Percentiles rank a stretch among this genome's conserved stretches.
Evolutionary conservation across 169 alveolate species (phyloP).

Genomic region (Theileria orientalis): DNA sequence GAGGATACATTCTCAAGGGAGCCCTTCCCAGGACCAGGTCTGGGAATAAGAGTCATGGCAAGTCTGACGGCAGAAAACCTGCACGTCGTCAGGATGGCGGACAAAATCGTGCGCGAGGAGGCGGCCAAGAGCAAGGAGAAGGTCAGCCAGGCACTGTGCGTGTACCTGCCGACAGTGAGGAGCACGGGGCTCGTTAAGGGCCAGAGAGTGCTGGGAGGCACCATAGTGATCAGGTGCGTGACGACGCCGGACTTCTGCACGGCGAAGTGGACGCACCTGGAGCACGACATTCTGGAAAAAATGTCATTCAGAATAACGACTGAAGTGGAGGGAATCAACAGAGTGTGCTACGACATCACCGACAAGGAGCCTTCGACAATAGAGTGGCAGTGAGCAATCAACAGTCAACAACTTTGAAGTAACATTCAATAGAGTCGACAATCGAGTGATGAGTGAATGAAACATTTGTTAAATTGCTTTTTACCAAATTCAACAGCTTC

Average conservation of each 20-base stretch:
- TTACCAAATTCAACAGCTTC: too few species aligned
- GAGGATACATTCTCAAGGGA: constrained; percentile 68
- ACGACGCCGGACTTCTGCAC: constrained; percentile 73
- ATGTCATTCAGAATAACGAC: constrained; percentile 67
- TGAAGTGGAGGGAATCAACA: constrained; percentile 69
- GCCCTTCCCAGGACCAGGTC: constrained; percentile 82
- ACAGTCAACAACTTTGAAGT: background rate
- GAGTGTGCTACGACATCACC: constrained; percentile 74
- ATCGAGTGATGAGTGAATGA: too few species aligned
- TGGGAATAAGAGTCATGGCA: constrained; percentile 73
- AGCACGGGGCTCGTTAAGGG: constrained; percentile 70
- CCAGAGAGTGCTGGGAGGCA: constrained; percentile 70
- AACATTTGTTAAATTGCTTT: too few species aligned
- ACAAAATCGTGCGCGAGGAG: constrained; percentile 67
- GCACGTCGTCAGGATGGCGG: constrained; percentile 72
- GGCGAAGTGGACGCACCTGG: constrained; percentile 67
- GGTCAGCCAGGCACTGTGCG: constrained; percentile 71
- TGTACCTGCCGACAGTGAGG: constrained; percentile 60
- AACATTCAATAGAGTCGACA: too few species aligned
- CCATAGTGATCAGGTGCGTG: constrained; percentile 68
- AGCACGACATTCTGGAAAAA: constrained; percentile 65
- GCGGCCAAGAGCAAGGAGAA: constrained; percentile 40
- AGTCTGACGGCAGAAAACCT: constrained; percentile 68
- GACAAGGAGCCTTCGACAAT: constrained; percentile 78
- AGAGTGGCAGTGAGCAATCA: constrained; percentile 61